Conservation (phyloP, 1,284 basidiomycete genomes). For the Flammula alnicola region DNA sequence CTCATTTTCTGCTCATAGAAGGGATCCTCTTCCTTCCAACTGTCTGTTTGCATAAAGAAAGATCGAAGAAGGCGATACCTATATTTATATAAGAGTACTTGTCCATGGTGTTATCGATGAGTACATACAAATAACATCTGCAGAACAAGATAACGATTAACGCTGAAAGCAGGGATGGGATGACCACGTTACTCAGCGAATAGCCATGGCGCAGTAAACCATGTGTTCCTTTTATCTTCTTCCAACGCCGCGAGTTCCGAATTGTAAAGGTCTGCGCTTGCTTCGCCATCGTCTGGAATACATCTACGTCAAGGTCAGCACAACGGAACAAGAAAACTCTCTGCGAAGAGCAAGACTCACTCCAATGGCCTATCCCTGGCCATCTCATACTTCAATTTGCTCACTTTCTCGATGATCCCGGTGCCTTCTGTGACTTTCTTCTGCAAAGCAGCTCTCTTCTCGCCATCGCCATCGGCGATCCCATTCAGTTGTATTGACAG, state of each 20-base stretch:
- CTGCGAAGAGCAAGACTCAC: conserved; percentile 47
- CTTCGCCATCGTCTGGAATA: conserved; percentile 75
- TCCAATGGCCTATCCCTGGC: conserved; percentile 76
- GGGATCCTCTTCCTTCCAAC: conserved; percentile 86
- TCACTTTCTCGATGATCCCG: conserved; percentile 77
- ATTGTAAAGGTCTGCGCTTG: conserved; percentile 76
- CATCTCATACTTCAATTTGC: conserved; percentile 91
- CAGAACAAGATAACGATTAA: conserved; percentile 7
- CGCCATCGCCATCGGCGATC: conserved; percentile 21
- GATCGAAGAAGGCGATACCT: conserved; percentile 88
- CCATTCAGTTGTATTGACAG: conserved; percentile 29
- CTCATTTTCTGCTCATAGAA: conserved; percentile 84
- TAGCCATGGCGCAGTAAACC: conserved; percentile 94
- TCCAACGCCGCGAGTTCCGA: conserved; percentile 61
- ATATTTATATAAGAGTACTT: conserved; percentile 45
- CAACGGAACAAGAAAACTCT: neutral
- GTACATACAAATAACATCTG: conserved; percentile 68
- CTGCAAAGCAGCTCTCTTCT: conserved; percentile 23
- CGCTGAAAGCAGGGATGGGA: neutral
- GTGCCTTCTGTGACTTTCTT: conserved; percentile 82
- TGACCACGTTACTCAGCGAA: conserved; percentile 79
- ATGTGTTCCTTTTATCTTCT: conserved; percentile 65
- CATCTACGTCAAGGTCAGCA: conserved; percentile 45
- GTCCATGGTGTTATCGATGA: neutral
- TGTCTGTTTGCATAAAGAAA: conserved; percentile 70